phyloP scores from a whole-genome alignment of 2,329 filamentous ascomycete genomes.

The Alternaria angustiovoidea region DNA sequence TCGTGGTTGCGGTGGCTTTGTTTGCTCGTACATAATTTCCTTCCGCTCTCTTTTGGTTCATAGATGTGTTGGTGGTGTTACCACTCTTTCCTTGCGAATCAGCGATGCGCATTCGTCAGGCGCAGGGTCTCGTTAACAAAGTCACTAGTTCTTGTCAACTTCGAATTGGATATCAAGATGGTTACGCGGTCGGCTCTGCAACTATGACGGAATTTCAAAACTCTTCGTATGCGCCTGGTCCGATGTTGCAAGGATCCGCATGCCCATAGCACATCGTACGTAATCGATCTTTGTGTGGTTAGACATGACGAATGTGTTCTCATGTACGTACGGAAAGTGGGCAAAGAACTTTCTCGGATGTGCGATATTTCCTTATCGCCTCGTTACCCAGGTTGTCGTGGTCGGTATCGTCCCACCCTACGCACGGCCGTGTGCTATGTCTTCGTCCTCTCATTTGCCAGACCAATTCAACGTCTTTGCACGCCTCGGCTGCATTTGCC shows the following conservation, averaged over 20 bases:
- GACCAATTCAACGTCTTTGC: neutral
- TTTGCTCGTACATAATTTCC: neutral
- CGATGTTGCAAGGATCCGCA: neutral
- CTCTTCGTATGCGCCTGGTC: neutral
- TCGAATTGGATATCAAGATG: neutral
- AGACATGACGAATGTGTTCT: neutral
- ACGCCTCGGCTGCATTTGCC: neutral
- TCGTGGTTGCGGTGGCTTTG: neutral
- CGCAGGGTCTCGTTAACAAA: neutral
- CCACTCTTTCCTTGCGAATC: neutral
- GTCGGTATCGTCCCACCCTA: neutral
- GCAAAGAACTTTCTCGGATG: neutral
- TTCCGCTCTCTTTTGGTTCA: neutral
- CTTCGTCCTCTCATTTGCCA: neutral
- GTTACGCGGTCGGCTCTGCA: neutral
- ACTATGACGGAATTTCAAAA: neutral
- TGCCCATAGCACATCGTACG: neutral
- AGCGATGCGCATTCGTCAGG: conserved; percentile 2
- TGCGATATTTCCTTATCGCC: neutral
- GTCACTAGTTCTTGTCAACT: neutral
- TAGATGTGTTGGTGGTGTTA: neutral
- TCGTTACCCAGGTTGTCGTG: neutral
- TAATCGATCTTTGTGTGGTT: neutral
- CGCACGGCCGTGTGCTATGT: neutral
- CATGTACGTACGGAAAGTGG: neutral